A percentile compares a stretch with the other conserved stretches of the same genome.
These are phyloP conservation scores for Tubosaeta sp. DNA, from an alignment of 768 basidiomycete genomes.

Conservation along the genomic window DNA sequence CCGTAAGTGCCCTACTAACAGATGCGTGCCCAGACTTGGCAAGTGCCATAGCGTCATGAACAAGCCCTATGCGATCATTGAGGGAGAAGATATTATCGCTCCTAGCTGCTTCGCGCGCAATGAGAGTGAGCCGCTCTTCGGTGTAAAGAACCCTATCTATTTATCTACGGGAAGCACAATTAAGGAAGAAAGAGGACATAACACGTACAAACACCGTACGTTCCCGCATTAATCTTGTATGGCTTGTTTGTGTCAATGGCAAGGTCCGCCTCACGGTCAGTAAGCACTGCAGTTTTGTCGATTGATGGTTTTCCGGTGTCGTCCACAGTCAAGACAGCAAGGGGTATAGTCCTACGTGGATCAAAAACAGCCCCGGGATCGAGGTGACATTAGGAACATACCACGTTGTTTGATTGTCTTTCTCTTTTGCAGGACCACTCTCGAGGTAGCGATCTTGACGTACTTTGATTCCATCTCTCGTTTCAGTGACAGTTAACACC, in stretches of 20 bases:
- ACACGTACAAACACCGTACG: conserved; percentile 78
- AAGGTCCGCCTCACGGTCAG: conserved; percentile 63
- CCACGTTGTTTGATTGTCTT: conserved; percentile 91
- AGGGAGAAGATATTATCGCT: conserved; percentile 62
- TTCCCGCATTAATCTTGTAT: conserved; percentile 90
- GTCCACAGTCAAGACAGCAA: conserved; percentile 65
- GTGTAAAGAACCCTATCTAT: conserved; percentile 84
- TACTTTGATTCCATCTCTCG: conserved; percentile 63
- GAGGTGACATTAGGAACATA: conserved; percentile 23
- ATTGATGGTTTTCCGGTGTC: conserved; percentile 52
- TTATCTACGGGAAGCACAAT: background rate
- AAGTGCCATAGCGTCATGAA: conserved; percentile 78
- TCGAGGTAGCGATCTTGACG: conserved; percentile 92
- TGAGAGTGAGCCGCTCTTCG: conserved; percentile 69
- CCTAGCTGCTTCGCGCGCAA: conserved; percentile 78
- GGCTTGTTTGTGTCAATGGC: conserved; percentile 67
- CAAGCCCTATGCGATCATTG: conserved; percentile 85
- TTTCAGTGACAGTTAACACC: conserved; percentile 82
- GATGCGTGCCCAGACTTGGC: conserved; percentile 76
- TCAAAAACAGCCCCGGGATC: background rate
- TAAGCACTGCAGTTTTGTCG: conserved; percentile 61
- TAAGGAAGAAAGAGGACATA: conserved; percentile 8
- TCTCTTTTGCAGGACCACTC: conserved; percentile 69
- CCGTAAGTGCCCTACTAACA: conserved; percentile 70
- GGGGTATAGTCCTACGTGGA: conserved; percentile 46